phyloP scores from a whole-genome alignment of 164 flowering plant genomes.

The Kalanchoe fedtschenkoi region DNA sequence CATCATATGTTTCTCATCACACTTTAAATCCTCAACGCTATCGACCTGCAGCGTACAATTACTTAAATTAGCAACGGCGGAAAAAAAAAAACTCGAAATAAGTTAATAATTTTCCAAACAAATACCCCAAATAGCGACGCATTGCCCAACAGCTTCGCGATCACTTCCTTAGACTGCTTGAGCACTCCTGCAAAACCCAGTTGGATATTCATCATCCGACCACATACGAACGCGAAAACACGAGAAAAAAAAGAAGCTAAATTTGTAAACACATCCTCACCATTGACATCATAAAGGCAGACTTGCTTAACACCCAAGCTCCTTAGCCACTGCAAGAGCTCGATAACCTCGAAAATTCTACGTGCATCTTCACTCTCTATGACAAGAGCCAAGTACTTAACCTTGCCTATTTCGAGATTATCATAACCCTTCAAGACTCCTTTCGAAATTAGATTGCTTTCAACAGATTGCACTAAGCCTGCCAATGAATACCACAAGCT shows the following conservation, averaged over 20 bases:
- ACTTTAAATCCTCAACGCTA: conserved; percentile 12
- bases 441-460: conserved; percentile 45
- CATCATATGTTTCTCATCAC: conserved; percentile 20
- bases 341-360: conserved; percentile 32
- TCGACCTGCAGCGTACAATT: conserved; percentile 33
- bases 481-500: conserved; percentile 25
- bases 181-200: conserved; percentile 45
- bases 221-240: neutral
- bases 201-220: neutral
- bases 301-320: conserved; percentile 54
- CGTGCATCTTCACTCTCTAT: conserved; percentile 80
- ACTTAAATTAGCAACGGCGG: neutral
- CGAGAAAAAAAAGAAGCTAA: neutral
- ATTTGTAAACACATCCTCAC: conserved; percentile 22
- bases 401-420: conserved; percentile 31
- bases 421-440: conserved; percentile 32
- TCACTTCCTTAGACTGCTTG: conserved; percentile 54
- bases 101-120: neutral
- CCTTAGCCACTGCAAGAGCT: conserved; percentile 59
- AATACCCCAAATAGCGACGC: conserved; percentile 35
- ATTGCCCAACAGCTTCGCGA: conserved; percentile 28
- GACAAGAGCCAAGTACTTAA: conserved; percentile 65
- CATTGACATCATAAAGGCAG: conserved; percentile 74
- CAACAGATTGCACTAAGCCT: conserved; percentile 18
- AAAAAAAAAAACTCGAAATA: neutral